A percentile compares a stretch with the other conserved stretches of the same genome.
These are phyloP conservation scores for Xylaria multiplex DNA, from an alignment of 2,329 filamentous ascomycete species.

Conservation along the genomic window DNA sequence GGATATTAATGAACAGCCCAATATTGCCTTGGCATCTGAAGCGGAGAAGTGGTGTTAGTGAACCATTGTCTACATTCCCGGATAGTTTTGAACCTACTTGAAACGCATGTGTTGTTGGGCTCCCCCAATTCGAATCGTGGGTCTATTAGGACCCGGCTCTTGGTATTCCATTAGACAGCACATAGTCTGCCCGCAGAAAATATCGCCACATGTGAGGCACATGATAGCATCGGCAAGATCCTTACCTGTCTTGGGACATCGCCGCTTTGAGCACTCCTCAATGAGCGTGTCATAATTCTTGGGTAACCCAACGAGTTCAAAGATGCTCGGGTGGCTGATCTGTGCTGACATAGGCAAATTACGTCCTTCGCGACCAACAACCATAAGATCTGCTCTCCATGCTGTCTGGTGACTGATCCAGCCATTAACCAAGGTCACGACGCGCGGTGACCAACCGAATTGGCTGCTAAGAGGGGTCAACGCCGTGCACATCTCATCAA, in stretches of 20 bases:
- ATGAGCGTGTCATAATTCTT: slow-evolving; percentile 92
- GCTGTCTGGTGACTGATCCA: slow-evolving; percentile 77
- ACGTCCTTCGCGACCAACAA: slow-evolving; percentile 23
- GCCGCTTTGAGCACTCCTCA: slow-evolving; percentile 85
- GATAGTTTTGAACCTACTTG: slow-evolving; percentile 67
- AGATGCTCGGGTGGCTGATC: slow-evolving; percentile 86
- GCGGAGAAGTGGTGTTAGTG: slow-evolving; percentile 40
- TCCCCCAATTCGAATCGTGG: slow-evolving; percentile 72
- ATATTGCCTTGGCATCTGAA: slow-evolving; percentile 85
- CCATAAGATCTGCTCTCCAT: slow-evolving; percentile 45
- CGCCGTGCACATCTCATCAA: slow-evolving; percentile 79
- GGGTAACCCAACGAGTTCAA: slow-evolving; percentile 91
- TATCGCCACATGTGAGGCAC: slow-evolving; percentile 95
- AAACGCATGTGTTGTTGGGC: slow-evolving; percentile 86
- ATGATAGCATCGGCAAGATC: slow-evolving; percentile 91
- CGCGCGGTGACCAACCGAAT: slow-evolving; percentile 61
- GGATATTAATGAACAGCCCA: slow-evolving; percentile 95
- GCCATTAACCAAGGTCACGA: slow-evolving; percentile 62
- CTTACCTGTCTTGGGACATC: slow-evolving; percentile 89
- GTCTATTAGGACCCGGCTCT: slow-evolving; percentile 53
- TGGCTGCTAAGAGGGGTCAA: slow-evolving; percentile 58
- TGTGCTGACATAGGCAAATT: slow-evolving; percentile 56
- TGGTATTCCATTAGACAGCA: slow-evolving; percentile 80
- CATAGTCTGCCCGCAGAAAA: slow-evolving; percentile 93
- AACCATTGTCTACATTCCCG: not conserved